These are phyloP conservation scores for Coccinonectria pachysandricola DNA, from an alignment of 2,329 filamentous ascomycete genomes.

Conservation along the genomic window DNA sequence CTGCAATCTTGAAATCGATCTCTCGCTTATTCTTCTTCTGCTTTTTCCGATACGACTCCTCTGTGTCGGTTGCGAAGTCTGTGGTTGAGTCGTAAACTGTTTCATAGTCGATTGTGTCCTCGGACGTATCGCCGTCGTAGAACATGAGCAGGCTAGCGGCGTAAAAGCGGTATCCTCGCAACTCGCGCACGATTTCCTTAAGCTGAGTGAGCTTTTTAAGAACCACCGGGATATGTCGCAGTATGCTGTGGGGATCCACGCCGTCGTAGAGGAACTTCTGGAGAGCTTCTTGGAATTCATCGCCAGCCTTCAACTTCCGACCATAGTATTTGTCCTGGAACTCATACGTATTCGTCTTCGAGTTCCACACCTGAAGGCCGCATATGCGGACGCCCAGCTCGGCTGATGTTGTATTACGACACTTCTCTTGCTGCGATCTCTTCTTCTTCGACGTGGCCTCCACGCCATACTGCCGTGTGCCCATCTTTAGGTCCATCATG, in stretches of 20 bases:
- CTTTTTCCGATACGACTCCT: conserved; percentile 38
- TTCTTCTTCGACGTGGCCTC: conserved; percentile 89
- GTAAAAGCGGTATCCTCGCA: conserved; percentile 88
- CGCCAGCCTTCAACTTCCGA: conserved; percentile 73
- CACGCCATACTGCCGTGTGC: conserved; percentile 90
- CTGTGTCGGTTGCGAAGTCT: conserved; percentile 47
- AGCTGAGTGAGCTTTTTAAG: conserved; percentile 74
- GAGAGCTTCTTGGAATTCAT: conserved; percentile 80
- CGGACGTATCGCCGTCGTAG: conserved; percentile 73
- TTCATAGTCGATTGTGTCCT: conserved; percentile 36
- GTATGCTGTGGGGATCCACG: conserved; percentile 65
- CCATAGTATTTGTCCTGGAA: conserved; percentile 99
- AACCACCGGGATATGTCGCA: conserved; percentile 79
- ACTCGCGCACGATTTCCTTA: conserved; percentile 68
- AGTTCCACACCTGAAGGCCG: conserved; percentile 94
- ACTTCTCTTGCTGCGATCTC: conserved; percentile 85
- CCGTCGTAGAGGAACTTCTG: conserved; percentile 89
- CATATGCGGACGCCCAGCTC: conserved; percentile 89
- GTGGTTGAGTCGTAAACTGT: conserved; percentile 47
- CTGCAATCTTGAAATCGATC: conserved; percentile 93
- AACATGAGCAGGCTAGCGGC: conserved; percentile 90
- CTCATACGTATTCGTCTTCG: conserved; percentile 69
- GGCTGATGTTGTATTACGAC: conserved; percentile 80
- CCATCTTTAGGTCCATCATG: conserved; percentile 98
- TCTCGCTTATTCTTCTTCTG: conserved; percentile 44